Evolutionary conservation across 2,329 filamentous ascomycete species (phyloP).

Genomic region (Colletotrichum magnum): DNA sequence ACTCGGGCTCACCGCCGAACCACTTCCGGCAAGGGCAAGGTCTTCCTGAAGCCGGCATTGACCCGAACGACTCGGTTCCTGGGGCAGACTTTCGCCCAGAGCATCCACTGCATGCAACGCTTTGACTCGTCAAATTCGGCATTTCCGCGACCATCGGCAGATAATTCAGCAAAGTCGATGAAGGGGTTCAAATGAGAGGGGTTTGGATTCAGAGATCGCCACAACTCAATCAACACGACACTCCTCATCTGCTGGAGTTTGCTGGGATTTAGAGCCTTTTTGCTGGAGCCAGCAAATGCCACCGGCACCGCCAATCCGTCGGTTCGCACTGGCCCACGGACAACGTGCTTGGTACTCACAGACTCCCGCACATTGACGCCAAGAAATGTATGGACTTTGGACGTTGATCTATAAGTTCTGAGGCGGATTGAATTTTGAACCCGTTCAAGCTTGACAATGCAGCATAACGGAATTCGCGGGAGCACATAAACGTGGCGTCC

Average conservation of each 20-base stretch:
- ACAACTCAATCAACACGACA: not conserved
- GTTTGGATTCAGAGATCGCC: not conserved
- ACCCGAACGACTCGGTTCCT: not conserved
- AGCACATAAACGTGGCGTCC: not conserved
- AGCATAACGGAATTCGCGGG: not conserved
- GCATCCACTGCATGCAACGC: not conserved
- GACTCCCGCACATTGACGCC: slow-evolving; percentile 25
- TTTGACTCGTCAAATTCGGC: slow-evolving; percentile 12
- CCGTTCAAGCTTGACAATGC: slow-evolving; percentile 16
- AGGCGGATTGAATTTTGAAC: slow-evolving; percentile 14
- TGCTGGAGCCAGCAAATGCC: too few species aligned
- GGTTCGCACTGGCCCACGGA: slow-evolving; percentile 1
- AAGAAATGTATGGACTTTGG: slow-evolving; percentile 17
- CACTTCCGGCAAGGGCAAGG: not conserved
- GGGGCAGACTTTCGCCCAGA: not conserved
- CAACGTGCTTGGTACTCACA: slow-evolving; percentile 12
- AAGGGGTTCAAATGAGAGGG: not conserved
- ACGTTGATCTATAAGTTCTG: not conserved
- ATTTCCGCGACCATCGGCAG: slow-evolving; percentile 20
- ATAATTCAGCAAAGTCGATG: slow-evolving; percentile 8
- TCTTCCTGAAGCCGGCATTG: not conserved
- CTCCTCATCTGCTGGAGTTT: not conserved
- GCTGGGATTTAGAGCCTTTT: too few species aligned
- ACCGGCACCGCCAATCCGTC: not conserved
- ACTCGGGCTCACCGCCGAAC: not conserved